Base-by-base conservation (phyloP, 2,329 filamentous ascomycete species). In the Exophiala aquamarina region DNA sequence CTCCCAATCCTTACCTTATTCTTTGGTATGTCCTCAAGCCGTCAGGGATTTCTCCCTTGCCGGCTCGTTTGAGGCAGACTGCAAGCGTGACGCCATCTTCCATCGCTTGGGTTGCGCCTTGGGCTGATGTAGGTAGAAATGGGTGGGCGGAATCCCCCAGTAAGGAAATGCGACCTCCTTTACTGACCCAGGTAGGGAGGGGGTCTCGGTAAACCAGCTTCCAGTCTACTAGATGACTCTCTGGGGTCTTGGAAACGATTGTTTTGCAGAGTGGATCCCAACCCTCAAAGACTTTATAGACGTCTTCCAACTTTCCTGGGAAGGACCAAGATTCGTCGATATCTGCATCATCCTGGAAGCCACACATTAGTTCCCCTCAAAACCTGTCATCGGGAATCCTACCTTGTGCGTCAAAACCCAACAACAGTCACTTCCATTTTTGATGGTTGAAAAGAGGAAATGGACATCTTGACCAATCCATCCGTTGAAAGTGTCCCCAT, bases 141-240 rank as follows among this genome's bases (percentile, higher is more conserved):
- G 73, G 69, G 54, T 78, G 75, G 8, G 75, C 75, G 2, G 74
- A 67, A 55, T 78, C 74, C 6, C 75, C 75, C 20, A 78, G 69
- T 3, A 76, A 60, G 15, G 73, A 65, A 38, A 74, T 71, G 8
- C 72, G 64, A 13, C 65, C 63, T 3, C 60, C 58, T 3, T 67
- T 61, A 61, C 70, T 78, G 48, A 66, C 68, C 47, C 49, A 57
- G 7, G 49, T 57, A 3, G 54, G 54, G 10, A 55, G 33, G 11
- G 54, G 54, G 35, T 57, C 49, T 41, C 54, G 42, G 31, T 55
- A 55, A 7, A 55, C 52, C 18, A 57, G 37, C 33, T 57, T 53
- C 48, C 48, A 57, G 43, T 55, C 49, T 20, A 55, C 50, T 2
- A 55, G 44, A 9, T 44, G 41, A 35, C 46, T 52, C 31, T 52